phyloP scores from a whole-genome alignment of 2,329 filamentous ascomycete species.

The Rutstroemia sp. region DNA sequence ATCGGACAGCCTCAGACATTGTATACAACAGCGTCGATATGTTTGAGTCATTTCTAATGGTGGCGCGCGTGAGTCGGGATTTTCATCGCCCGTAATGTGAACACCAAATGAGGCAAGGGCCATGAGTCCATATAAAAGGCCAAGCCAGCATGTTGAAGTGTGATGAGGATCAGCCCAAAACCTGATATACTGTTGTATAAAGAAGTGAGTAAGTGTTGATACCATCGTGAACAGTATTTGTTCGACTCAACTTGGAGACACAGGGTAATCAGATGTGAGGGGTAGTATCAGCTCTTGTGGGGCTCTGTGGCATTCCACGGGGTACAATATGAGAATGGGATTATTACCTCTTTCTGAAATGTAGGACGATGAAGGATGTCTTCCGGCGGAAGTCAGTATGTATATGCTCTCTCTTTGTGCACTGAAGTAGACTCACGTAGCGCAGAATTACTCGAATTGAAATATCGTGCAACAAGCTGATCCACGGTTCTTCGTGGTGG shows the following conservation, averaged over 20 bases:
- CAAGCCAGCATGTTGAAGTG: conserved; percentile 40
- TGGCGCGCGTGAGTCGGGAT: conserved; percentile 38
- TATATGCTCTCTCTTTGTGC: neutral
- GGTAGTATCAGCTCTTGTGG: neutral
- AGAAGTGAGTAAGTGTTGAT: neutral
- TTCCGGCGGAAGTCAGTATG: conserved; percentile 21
- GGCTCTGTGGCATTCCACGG: neutral
- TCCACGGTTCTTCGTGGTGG: conserved; percentile 42
- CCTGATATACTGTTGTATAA: conserved; percentile 34
- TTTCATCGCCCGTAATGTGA: conserved; percentile 37
- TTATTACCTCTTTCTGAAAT: conserved; percentile 37
- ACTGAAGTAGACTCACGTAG: conserved; percentile 35
- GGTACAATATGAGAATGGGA: neutral
- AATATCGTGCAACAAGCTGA: conserved; percentile 45
- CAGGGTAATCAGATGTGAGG: too few species aligned
- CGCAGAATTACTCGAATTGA: conserved; percentile 45
- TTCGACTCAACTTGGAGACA: too few species aligned
- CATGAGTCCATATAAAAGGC: conserved; percentile 35
- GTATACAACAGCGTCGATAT: conserved; percentile 44
- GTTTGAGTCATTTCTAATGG: conserved; percentile 40
- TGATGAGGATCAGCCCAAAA: conserved; percentile 41
- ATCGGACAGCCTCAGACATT: conserved; percentile 42
- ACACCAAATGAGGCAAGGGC: conserved; percentile 31
- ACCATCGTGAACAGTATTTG: too few species aligned
- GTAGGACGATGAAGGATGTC: conserved; percentile 47